Evolutionary conservation across 129 eudicot species (phyloP), one percentile per base, ranked within the genome.

Genomic region (Saussurea involucrata): DNA sequence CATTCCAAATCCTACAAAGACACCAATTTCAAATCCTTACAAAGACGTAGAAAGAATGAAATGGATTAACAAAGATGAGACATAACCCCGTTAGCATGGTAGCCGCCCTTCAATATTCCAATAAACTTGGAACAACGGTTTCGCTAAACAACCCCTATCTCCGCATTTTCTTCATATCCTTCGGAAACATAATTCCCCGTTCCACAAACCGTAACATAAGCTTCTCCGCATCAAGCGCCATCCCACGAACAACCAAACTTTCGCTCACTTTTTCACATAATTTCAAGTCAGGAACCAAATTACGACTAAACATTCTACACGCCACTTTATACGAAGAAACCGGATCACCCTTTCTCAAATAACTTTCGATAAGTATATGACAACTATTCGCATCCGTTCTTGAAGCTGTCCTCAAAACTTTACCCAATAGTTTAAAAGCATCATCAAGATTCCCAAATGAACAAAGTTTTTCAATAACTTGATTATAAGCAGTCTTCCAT

Each of bases 171-270:
- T 76, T 66, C 27, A 29, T 64, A 21, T 53, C 34, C 40, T 67
- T 58, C 21, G 81, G 81, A 73, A 81, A 81, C 4, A 80, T 46
- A 24, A 69, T 73, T 25, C 97, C 97, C 57, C 91, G 84, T 80
- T 91, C 98, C 70, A 94, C 92, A 82, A 94, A 89, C 33, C 80
- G 83, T 6, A 87, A 71, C 93, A 89, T 87, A 71, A 94, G 93
- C 78, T 91, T 83, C 80, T 89, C 90, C 33, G 93, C 91, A 78
- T 94, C 97, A 17, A 77, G 80, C 18, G 84, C 31, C 22, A 81
- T 87, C 5, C 92, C 84, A 36, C 77, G 73, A 67, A 44, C 58
- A 71, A 74, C 73, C 86, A 94, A 82, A 71, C 79, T 80, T 68
- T 89, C 86, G 66, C 96, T 76, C 42, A 94, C 87, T 69, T 87